phyloP scores from a whole-genome alignment of 2,329 filamentous ascomycete genomes.

The Fusarium nodosum region DNA sequence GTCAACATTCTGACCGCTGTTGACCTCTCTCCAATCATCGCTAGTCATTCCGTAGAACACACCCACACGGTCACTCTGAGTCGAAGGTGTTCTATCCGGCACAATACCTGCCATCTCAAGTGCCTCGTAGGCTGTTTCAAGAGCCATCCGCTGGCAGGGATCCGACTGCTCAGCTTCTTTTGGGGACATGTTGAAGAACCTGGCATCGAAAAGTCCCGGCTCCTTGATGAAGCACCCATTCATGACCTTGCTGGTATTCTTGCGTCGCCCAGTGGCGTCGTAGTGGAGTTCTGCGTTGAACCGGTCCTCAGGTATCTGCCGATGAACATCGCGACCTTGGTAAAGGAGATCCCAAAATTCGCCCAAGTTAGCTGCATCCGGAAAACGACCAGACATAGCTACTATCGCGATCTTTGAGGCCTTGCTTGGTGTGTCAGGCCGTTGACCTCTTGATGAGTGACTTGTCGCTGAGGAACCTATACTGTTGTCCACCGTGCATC shows the following conservation, averaged over 20 bases:
- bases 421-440: not conserved
- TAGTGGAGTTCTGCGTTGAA: conserved; percentile 73
- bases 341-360: conserved; percentile 74
- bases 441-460: not conserved
- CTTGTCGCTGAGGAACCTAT: not conserved
- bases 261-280: conserved; percentile 75
- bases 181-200: conserved; percentile 88
- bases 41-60: conserved; percentile 82
- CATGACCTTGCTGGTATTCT: conserved; percentile 77
- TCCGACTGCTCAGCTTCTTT: conserved; percentile 81
- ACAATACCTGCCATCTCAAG: conserved; percentile 81
- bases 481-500: conserved; percentile 20
- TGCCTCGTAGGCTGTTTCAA: conserved; percentile 83
- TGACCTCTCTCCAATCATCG: conserved; percentile 83
- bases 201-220: conserved; percentile 79
- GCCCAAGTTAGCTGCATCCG: conserved; percentile 60
- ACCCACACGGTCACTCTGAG: conserved; percentile 71
- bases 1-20: conserved; percentile 78
- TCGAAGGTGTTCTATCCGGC: conserved; percentile 75
- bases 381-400: conserved; percentile 65
- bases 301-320: conserved; percentile 72
- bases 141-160: conserved; percentile 79
- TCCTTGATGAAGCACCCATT: conserved; percentile 79
- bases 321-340: conserved; percentile 75
- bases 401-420: conserved; percentile 81